A percentile compares a stretch with the other conserved stretches of the same genome.
phyloP scores from a whole-genome alignment of 1,284 basidiomycete species.

The Trametes pubescens region DNA sequence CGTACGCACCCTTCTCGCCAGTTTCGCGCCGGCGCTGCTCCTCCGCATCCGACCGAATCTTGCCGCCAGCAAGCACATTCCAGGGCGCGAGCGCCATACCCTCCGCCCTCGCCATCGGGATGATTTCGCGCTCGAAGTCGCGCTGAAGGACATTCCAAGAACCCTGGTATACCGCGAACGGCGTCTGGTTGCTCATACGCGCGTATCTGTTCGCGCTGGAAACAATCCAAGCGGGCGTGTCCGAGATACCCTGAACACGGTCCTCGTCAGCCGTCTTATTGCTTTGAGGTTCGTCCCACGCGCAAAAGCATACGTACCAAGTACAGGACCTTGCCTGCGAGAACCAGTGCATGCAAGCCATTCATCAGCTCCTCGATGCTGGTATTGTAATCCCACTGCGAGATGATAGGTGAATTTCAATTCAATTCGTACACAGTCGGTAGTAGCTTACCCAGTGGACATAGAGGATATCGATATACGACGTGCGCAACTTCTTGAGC shows the following conservation, averaged over 20 bases:
- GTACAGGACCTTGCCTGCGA: conserved; percentile 54
- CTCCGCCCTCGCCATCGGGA: conserved; percentile 8
- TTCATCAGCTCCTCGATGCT: conserved; percentile 55
- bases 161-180: conserved; percentile 66
- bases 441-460: conserved; percentile 2
- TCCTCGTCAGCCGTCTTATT: background rate
- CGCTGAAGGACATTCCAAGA: conserved; percentile 52
- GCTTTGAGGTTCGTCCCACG: background rate
- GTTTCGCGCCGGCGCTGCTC: conserved; percentile 32
- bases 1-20: conserved; percentile 28
- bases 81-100: conserved; percentile 12
- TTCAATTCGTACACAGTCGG: too few relatives aligned
- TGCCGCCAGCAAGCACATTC: conserved; percentile 24
- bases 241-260: conserved; percentile 42
- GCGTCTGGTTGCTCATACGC: conserved; percentile 52
- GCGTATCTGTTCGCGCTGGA: conserved; percentile 61
- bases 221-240: conserved; percentile 65
- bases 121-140: conserved; percentile 15
- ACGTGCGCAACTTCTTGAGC: conserved; percentile 62
- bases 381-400: conserved; percentile 49
- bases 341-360: conserved; percentile 50
- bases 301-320: conserved; percentile 39
- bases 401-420: conserved; percentile 45
- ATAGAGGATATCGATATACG: conserved; percentile 53
- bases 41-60: conserved; percentile 40